Evolutionary conservation across 129 eudicot genomes (phyloP), one percentile per base, ranked within the genome.

Genomic region (Artemisia argyi): DNA sequence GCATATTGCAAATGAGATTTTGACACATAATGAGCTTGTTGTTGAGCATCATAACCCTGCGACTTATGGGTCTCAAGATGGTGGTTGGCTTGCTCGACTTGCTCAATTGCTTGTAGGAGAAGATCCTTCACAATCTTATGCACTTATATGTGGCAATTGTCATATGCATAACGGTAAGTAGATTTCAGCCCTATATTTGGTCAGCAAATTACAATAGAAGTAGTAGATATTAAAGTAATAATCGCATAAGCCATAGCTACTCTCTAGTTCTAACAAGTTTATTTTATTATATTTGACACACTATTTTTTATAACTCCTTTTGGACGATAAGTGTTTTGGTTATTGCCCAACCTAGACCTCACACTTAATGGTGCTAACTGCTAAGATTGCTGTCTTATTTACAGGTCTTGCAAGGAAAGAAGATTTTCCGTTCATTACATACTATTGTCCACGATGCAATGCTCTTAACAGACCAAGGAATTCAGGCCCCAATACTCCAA

Each of bases 61-160:
- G 18, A 83, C 80, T 63, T 50, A 53, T 7, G 83, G 32, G 47
- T 42, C 91, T 52, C 78, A 80, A 68, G 95, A 86, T 62, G 87
- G 96, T 17, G 96, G 98, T 44, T 94, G 98, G 98, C 71, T 94
- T 77, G 92, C 98, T 71, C 86, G 86, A 66, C 52, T 90, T 74
- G 98, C 97, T 10, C 93, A 95, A 24, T 82, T 94, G 77, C 98
- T 94, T 66, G 98, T 94, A 32, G 98, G 98, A 54, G 98, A 90
- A 87, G 98, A 94, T 69, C 96, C 97, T 10, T 72, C 97, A 28
- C 96, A 87, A 56, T 90, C 96, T 68, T 90, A 82, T 68, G 98
- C 98, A 17, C 97, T 94, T 56, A 94, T 94, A 60, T 94, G 98
- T 66, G 96, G 98, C 54, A 88, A 84, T 81, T 94, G 98, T 66